phyloP scores from a whole-genome alignment of 1,284 basidiomycete genomes.

The Gomphus bonarii region DNA sequence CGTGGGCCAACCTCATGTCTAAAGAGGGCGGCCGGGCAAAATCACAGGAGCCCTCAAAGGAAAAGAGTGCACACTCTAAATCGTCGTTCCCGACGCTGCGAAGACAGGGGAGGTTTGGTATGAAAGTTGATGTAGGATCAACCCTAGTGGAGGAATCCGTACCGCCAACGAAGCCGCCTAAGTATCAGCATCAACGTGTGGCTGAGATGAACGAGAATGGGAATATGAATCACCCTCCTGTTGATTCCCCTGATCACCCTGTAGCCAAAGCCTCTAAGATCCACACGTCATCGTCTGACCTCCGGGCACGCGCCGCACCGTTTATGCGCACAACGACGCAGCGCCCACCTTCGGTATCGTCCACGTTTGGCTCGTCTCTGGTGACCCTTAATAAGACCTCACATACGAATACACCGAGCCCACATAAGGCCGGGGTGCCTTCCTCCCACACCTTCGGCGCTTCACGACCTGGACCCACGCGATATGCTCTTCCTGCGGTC shows the following conservation, averaged over 20 bases:
- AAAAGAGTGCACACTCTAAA: background rate
- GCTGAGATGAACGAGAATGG: background rate
- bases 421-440: background rate
- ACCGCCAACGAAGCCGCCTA: background rate
- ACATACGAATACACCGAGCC: background rate
- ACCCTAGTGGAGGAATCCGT: background rate
- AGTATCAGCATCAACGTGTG: background rate
- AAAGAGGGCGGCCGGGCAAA: background rate
- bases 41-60: background rate
- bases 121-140: background rate
- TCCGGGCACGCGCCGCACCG: constrained; percentile 1
- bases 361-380: background rate
- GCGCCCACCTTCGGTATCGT: background rate
- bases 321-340: background rate
- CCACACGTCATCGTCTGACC: background rate
- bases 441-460: background rate
- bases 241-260: background rate
- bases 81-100: background rate
- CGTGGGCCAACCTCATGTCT: constrained; percentile 39
- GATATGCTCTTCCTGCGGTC: background rate
- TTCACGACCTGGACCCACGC: background rate
- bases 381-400: background rate
- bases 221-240: background rate
- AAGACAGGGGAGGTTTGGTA: background rate
- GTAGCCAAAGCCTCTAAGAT: background rate